Evolutionary conservation across 495 filamentous ascomycete genomes (phyloP), one percentile per base, ranked within the genome.

Genomic region (Filosporella fistucella): DNA sequence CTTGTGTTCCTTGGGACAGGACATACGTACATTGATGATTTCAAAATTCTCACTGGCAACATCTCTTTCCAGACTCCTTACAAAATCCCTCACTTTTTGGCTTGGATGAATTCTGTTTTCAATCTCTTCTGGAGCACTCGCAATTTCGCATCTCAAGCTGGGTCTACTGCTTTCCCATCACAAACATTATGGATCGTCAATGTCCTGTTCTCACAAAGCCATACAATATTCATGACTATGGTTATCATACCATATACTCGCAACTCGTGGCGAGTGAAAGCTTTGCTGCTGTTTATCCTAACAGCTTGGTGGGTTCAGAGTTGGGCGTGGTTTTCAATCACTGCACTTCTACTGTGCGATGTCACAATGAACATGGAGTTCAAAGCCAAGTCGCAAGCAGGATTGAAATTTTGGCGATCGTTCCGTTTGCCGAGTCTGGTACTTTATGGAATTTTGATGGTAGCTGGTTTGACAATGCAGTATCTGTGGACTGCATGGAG

Each of bases 21-120:
- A 14, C 38, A 11, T 9, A 30, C 3, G n/a, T 29, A 39, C 22
- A 45, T 51, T 17, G 0, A 24, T 12, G 17, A 20, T 4, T 51
- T 53, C 24, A 32, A 38, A 17, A 17, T 10, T 10, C 3, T 4
- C 4, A 47, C 36, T 4, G 18, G 13, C 5, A 45, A 45, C 26
- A 32, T 3, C 0, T n/a, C 32, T 5, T 16, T 47, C 26, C 13
- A 22, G 6, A 28, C 20, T 8, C 30, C 29, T 1, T 48, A 49
- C 20, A 11, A 22, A 8, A 16, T 51, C 61, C 67, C 63, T 3
- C 21, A 35, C 22, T 22, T 36, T 2, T 16, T 51, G 14, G 48
- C 18, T 7, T 51, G 38, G 22, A 37, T 44, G 14, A 51, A 51
- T 26, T 44, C 39, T 4, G 40, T 44, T 6, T 51, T 51, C 32